Conservation (phyloP, 352 stramenopile genomes). For the Thraustotheca clavata region DNA sequence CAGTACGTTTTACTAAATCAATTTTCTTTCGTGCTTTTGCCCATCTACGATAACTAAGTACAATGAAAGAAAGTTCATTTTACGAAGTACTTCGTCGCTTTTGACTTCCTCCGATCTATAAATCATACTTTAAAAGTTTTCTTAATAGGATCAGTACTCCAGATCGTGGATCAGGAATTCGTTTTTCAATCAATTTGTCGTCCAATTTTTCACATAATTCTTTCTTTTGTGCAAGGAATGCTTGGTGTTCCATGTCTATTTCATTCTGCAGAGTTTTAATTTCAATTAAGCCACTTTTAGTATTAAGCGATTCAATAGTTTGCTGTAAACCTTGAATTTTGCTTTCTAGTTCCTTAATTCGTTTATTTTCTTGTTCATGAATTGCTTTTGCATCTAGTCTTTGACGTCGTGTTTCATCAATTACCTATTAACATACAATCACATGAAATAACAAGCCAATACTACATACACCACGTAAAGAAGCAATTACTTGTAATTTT, state of each 20-base stretch:
- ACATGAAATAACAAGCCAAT: neutral
- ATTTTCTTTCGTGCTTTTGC: neutral
- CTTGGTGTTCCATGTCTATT: neutral
- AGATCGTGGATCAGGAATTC: too few species aligned
- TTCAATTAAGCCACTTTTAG: neutral
- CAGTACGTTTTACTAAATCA: slow-evolving; percentile 12
- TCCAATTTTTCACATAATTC: neutral
- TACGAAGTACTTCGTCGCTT: too few species aligned
- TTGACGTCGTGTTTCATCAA: slow-evolving; percentile 5
- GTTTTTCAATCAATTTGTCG: too few species aligned
- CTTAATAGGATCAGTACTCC: too few species aligned
- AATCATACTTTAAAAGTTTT: too few species aligned
- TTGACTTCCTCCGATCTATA: too few species aligned
- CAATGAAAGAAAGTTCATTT: too few species aligned
- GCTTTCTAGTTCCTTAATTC: neutral
- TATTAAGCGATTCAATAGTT: neutral
- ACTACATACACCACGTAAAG: neutral
- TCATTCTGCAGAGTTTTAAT: neutral
- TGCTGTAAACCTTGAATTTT: neutral
- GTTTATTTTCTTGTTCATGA: neutral
- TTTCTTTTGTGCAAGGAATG: slow-evolving; percentile 14
- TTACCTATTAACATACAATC: neutral
- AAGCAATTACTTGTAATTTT: neutral
- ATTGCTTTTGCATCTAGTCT: neutral
- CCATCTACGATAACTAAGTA: slow-evolving; percentile 9